Base-by-base conservation (phyloP, 2,329 filamentous ascomycete species). In the Phialemonium atrogriseum region DNA sequence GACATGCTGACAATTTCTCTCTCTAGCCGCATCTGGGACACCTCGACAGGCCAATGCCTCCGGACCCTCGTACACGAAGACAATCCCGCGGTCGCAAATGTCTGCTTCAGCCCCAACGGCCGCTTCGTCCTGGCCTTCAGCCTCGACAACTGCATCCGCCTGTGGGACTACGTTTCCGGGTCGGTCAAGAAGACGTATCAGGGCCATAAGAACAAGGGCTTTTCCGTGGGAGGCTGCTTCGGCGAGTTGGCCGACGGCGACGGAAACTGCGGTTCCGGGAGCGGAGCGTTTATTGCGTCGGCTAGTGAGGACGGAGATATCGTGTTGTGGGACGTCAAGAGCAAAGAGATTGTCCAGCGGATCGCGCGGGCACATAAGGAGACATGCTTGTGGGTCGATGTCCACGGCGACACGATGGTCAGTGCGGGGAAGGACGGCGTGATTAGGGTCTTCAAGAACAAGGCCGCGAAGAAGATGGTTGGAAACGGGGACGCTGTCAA, bases 101-200 rank as follows among this genome's bases (percentile, higher is more conserved):
- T 96, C 24, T 82, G 82, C 51, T 98, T 98, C 62, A 83, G 83
- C 5, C 89, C 91, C 4, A 98, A 98, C 51, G 89, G 91, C 12
- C 87, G 84, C 41, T 95, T 84, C 52, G 81, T 98, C 33, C 72
- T 96, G 3, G 89, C 91, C 10, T 94, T 84, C 58, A 94, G 85
- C 41, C 70, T 95, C 43, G 91, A 98, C 62, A 84, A 80, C 38
- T 89, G 84, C 51, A 73, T 98, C 27, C 78, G 91, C 3, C 65
- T 98, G 14, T 98, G 91, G 91, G 84, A 95, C 55, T 98, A 96
- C 52, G 82, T 94, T 7, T 77, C 86, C 22, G 89, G 89, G 22
- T 77, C 79, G 17, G 91, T 91, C 45, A 81, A 94, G 49, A 98
- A 98, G 68, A 98, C 91, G 10, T 98, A 96, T 57, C 87, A 95